phyloP scores from a whole-genome alignment of 176 grass and related monocot species.

The Juncus inflexus region DNA sequence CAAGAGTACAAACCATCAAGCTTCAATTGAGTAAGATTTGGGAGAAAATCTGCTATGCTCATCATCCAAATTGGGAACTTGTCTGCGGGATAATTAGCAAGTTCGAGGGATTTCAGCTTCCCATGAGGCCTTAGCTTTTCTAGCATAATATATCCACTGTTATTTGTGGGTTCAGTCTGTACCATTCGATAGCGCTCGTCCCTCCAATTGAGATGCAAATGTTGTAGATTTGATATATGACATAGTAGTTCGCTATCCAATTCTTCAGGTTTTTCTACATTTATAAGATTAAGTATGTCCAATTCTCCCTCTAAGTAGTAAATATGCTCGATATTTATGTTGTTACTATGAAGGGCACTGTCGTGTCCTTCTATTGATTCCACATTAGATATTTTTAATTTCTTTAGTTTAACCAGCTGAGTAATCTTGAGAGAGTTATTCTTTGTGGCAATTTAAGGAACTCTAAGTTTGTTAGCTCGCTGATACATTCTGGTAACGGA shows the following conservation, averaged over 20 bases:
- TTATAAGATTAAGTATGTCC: constrained; percentile 13
- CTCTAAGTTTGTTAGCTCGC: constrained; percentile 16
- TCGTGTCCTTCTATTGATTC: too few species aligned
- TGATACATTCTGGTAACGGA: constrained; percentile 2
- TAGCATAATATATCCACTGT: neutral
- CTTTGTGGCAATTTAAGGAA: constrained; percentile 18
- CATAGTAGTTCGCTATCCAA: constrained; percentile 12
- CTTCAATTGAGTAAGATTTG: constrained; percentile 1
- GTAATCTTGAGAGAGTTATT: neutral
- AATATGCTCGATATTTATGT: neutral
- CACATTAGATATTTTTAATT: neutral
- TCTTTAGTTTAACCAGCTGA: neutral
- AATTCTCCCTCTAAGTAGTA: neutral
- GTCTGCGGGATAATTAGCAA: constrained; percentile 11
- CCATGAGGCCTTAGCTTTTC: constrained; percentile 15
- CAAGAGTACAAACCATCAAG: constrained; percentile 15
- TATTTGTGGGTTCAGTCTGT: neutral
- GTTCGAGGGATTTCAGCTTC: constrained; percentile 2
- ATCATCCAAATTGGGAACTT: constrained; percentile 25
- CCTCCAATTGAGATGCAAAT: constrained; percentile 20
- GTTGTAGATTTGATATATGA: neutral
- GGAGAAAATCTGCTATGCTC: constrained; percentile 13
- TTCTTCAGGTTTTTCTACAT: neutral
- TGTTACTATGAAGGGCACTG: constrained; percentile 8
- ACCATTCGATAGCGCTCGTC: too few species aligned